A percentile compares a stretch with the other conserved stretches of the same genome.
Evolutionary conservation across 2,329 filamentous ascomycete genomes (phyloP).

Genomic region (Claviceps humidiphila): DNA sequence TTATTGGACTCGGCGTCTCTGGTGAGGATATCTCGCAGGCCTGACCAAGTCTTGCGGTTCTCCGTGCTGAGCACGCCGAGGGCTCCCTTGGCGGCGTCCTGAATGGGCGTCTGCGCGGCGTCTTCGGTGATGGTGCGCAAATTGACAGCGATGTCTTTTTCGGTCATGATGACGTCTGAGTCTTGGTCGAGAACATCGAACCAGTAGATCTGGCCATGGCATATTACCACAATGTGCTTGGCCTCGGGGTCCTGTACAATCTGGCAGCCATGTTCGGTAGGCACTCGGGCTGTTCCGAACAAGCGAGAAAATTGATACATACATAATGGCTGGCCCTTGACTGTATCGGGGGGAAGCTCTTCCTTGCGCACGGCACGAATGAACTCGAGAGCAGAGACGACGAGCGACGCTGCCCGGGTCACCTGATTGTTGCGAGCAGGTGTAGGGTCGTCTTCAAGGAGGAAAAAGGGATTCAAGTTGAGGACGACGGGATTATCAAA

Average conservation of each 20-base stretch:
- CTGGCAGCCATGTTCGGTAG: slow-evolving; percentile 86
- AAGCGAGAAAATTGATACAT: slow-evolving; percentile 98
- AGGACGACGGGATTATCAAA: slow-evolving; percentile 95
- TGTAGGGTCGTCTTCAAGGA: slow-evolving; percentile 93
- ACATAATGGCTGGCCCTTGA: slow-evolving; percentile 74
- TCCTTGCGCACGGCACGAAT: slow-evolving; percentile 86
- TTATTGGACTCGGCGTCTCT: slow-evolving; percentile 85
- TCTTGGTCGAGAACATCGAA: slow-evolving; percentile 95
- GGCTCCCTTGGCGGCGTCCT: slow-evolving; percentile 89
- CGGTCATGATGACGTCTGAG: slow-evolving; percentile 91
- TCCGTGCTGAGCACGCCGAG: slow-evolving; percentile 90
- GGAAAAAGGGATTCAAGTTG: slow-evolving; percentile 95
- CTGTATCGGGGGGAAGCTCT: slow-evolving; percentile 77
- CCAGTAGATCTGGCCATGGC: slow-evolving; percentile 96
- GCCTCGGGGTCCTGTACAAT: slow-evolving; percentile 91
- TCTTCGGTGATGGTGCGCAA: slow-evolving; percentile 87
- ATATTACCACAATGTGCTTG: slow-evolving; percentile 86
- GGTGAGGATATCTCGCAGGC: slow-evolving; percentile 74
- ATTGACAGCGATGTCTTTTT: slow-evolving; percentile 85
- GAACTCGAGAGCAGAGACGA: slow-evolving; percentile 81
- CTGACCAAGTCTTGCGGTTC: slow-evolving; percentile 92
- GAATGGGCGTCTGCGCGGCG: slow-evolving; percentile 75
- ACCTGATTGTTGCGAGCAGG: slow-evolving; percentile 94
- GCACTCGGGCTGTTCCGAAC: slow-evolving; percentile 88
- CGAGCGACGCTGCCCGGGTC: slow-evolving; percentile 81